Conservation (phyloP, 768 basidiomycete species). For the Tricholoma sp. region DNA sequence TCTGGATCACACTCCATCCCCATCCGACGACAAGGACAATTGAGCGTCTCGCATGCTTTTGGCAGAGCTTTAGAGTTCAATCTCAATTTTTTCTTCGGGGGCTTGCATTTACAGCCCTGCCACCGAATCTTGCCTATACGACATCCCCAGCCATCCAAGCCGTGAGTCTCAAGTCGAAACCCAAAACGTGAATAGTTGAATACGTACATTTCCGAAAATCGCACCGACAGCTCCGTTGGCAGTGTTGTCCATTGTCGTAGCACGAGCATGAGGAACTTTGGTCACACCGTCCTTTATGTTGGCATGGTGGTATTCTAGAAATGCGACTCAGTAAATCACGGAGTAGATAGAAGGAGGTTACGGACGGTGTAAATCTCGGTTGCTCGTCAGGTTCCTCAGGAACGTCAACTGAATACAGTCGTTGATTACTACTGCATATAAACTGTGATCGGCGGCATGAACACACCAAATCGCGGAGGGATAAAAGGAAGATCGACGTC, state of each 20-base stretch:
- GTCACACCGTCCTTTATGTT: slow-evolving; percentile 45
- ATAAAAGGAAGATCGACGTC: slow-evolving; percentile 1
- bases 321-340: neutral
- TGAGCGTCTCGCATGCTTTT: slow-evolving; percentile 10
- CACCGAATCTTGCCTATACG: slow-evolving; percentile 34
- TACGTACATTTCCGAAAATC: slow-evolving; percentile 14
- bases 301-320: slow-evolving; percentile 33
- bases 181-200: neutral
- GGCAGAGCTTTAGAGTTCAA: slow-evolving; percentile 1
- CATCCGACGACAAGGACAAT: slow-evolving; percentile 32
- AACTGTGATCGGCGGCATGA: too few relatives aligned
- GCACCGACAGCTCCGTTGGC: slow-evolving; percentile 46
- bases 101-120: slow-evolving; percentile 36
- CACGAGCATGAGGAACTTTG: slow-evolving; percentile 34
- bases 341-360: neutral
- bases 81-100: slow-evolving; percentile 14
- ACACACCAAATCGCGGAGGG: slow-evolving; percentile 3
- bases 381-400: neutral
- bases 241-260: slow-evolving; percentile 31
- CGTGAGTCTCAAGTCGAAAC: too few relatives aligned
- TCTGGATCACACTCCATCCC: slow-evolving; percentile 51
- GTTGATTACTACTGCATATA: neutral
- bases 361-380: slow-evolving; percentile 10
- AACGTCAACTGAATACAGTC: slow-evolving; percentile 5
- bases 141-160: neutral